phyloP scores from a whole-genome alignment of 2,329 filamentous ascomycete species.

The Hypoxylon sp. region DNA sequence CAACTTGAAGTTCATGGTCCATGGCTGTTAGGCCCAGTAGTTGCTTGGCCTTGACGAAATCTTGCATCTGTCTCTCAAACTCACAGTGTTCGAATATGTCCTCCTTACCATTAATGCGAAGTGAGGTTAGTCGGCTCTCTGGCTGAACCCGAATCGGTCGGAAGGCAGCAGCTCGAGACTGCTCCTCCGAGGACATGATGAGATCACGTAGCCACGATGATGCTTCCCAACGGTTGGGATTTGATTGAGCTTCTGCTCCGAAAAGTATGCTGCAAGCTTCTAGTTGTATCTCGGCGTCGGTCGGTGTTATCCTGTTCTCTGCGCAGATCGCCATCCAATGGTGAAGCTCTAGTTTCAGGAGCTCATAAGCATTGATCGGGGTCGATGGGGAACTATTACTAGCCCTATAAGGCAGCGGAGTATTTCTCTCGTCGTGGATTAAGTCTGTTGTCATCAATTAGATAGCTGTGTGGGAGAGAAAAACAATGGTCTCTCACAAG shows the following conservation, averaged over 20 bases:
- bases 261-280: constrained; percentile 73
- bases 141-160: constrained; percentile 62
- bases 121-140: constrained; percentile 63
- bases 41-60: constrained; percentile 66
- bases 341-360: constrained; percentile 71
- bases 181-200: constrained; percentile 64
- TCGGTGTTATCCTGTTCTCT: constrained; percentile 59
- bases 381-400: constrained; percentile 61
- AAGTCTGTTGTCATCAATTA: constrained; percentile 66
- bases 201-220: constrained; percentile 72
- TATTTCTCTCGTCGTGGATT: constrained; percentile 74
- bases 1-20: constrained; percentile 71
- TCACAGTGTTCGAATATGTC: constrained; percentile 71
- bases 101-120: constrained; percentile 71
- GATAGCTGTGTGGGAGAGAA: constrained; percentile 55
- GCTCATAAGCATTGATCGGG: constrained; percentile 72
- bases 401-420: constrained; percentile 68
- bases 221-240: constrained; percentile 57
- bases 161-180: constrained; percentile 63
- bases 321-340: constrained; percentile 66
- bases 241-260: constrained; percentile 65
- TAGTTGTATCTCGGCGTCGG: constrained; percentile 68
- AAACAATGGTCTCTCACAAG: constrained; percentile 66
- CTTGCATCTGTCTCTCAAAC: constrained; percentile 68
- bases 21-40: constrained; percentile 71